These are phyloP conservation scores for Cytospora leucostoma DNA, from an alignment of 2,329 filamentous ascomycete species.

Conservation along the genomic window DNA sequence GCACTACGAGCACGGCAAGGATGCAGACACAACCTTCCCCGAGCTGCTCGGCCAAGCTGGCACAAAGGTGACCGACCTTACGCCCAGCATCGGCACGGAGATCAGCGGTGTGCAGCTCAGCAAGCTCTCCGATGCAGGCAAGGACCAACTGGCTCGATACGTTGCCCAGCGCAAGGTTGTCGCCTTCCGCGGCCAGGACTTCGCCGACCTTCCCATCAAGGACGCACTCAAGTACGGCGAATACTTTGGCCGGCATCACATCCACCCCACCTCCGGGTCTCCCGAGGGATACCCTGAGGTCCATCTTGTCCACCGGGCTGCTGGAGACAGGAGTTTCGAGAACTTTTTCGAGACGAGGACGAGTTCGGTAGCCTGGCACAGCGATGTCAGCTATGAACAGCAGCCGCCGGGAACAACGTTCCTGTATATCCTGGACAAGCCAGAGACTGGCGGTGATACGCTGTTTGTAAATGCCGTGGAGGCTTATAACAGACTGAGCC, in stretches of 20 bases:
- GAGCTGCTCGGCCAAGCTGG: conserved; percentile 58
- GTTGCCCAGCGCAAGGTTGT: conserved; percentile 71
- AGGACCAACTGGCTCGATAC: conserved; percentile 69
- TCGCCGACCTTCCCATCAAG: conserved; percentile 62
- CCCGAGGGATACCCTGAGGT: conserved; percentile 69
- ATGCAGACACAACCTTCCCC: conserved; percentile 63
- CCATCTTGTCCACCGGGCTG: conserved; percentile 72
- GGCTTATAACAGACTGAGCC: conserved; percentile 79
- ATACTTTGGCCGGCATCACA: conserved; percentile 65
- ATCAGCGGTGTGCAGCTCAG: conserved; percentile 68
- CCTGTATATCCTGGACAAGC: conserved; percentile 82
- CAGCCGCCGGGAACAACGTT: conserved; percentile 92
- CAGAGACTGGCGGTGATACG: conserved; percentile 79
- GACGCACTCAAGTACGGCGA: conserved; percentile 64
- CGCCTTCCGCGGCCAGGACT: conserved; percentile 70
- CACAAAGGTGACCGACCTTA: conserved; percentile 57
- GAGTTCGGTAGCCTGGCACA: conserved; percentile 86
- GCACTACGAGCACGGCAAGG: conserved; percentile 69
- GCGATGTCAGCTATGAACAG: conserved; percentile 82
- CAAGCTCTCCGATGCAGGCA: conserved; percentile 61
- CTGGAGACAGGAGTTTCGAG: conserved; percentile 60
- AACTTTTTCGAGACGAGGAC: conserved; percentile 68
- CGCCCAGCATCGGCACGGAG: conserved; percentile 68
- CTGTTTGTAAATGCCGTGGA: conserved; percentile 77
- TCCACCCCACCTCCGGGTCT: conserved; percentile 71